A percentile compares a stretch with the other conserved stretches of the same genome.
Evolutionary conservation across 345 rosid species (phyloP).

Genomic region (Excoecaria agallocha): DNA sequence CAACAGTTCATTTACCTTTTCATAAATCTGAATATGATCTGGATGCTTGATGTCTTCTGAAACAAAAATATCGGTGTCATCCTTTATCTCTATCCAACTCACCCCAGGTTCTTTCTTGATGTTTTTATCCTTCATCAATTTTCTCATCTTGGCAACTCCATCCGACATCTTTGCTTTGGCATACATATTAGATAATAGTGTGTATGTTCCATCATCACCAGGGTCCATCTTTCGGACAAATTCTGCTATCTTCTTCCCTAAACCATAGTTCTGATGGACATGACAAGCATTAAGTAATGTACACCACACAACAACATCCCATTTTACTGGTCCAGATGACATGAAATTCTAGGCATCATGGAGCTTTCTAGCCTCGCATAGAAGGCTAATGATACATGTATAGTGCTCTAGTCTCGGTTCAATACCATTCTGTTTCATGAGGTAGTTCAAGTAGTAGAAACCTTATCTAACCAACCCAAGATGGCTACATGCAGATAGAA

Average conservation of each 20-base stretch:
- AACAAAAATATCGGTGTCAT: slow-evolving; percentile 56
- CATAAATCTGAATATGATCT: slow-evolving; percentile 47
- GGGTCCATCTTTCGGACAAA: slow-evolving; percentile 47
- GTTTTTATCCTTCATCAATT: slow-evolving; percentile 54
- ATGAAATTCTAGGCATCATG: slow-evolving; percentile 56
- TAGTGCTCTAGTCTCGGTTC: slow-evolving; percentile 73
- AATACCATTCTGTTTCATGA: slow-evolving; percentile 52
- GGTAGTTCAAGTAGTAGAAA: slow-evolving; percentile 49
- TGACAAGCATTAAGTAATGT: slow-evolving; percentile 65
- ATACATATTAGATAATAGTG: slow-evolving; percentile 54
- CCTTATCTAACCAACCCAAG: slow-evolving; percentile 57
- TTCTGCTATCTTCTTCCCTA: slow-evolving; percentile 62
- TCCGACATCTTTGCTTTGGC: slow-evolving; percentile 76
- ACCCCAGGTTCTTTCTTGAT: slow-evolving; percentile 90
- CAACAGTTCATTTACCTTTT: slow-evolving; percentile 57
- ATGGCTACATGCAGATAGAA: slow-evolving; percentile 78
- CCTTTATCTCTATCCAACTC: slow-evolving; percentile 71
- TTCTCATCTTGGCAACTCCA: slow-evolving; percentile 56
- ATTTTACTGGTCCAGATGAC: slow-evolving; percentile 60
- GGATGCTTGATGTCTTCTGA: slow-evolving; percentile 65
- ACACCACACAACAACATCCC: slow-evolving; percentile 83
- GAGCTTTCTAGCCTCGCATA: slow-evolving; percentile 67
- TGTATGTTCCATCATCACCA: slow-evolving; percentile 61
- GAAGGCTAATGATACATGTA: slow-evolving; percentile 71
- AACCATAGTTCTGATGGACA: slow-evolving; percentile 52